phyloP scores from a whole-genome alignment of 257 asterid genomes.

The Primulina eburnea region DNA sequence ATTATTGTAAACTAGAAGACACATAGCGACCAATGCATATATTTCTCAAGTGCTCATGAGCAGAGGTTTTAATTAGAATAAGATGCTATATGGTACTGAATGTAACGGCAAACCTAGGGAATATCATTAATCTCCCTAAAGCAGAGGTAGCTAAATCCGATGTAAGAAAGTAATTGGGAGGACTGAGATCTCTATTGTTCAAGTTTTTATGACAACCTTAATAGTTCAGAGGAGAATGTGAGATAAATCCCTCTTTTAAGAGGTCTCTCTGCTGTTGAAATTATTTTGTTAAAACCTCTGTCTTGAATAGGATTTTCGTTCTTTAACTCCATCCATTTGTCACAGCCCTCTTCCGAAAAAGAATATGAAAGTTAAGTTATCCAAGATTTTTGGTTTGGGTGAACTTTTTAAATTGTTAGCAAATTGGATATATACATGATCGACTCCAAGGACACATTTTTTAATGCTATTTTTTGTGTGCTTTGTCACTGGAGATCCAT shows the following conservation, averaged over 20 bases:
- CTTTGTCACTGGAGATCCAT: neutral
- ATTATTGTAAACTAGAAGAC: neutral
- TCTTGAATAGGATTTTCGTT: neutral
- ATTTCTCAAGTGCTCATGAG: neutral
- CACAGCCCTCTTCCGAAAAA: neutral
- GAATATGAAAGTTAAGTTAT: neutral
- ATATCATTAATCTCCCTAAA: neutral
- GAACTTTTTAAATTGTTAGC: neutral
- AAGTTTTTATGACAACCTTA: neutral
- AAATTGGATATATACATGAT: neutral
- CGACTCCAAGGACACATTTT: neutral
- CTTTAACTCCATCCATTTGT: neutral
- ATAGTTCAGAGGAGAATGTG: neutral
- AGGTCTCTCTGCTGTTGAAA: neutral
- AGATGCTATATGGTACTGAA: neutral
- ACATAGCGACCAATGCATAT: neutral
- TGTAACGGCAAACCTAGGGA: slow-evolving; percentile 1
- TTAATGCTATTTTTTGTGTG: too few relatives aligned
- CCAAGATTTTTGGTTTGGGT: neutral
- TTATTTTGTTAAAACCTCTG: neutral
- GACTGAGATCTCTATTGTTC: neutral
- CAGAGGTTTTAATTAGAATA: neutral
- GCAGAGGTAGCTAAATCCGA: neutral
- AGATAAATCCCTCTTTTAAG: neutral
- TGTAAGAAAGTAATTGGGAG: neutral